Evolutionary conservation across 768 basidiomycete genomes (phyloP).

Genomic region (Lentinula sp.): DNA sequence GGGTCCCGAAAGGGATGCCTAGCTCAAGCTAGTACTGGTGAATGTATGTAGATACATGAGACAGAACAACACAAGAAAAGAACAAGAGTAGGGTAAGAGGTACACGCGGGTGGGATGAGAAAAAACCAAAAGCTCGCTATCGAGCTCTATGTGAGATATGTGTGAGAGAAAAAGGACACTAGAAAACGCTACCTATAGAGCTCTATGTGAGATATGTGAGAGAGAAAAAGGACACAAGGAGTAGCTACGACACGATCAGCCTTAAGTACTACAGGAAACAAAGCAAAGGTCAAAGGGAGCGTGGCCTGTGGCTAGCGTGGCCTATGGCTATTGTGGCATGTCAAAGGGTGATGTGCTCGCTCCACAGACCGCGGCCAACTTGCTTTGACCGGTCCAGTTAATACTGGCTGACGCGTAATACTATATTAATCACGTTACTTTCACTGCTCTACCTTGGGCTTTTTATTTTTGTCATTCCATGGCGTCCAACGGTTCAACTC

Average conservation of each 20-base stretch:
- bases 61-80: background rate
- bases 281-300: too few species aligned
- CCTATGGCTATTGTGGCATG: too few species aligned
- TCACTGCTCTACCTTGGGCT: conserved; percentile 4
- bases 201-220: too few species aligned
- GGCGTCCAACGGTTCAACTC: conserved; percentile 27
- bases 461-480: conserved; percentile 15
- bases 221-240: background rate
- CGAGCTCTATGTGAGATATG: too few species aligned
- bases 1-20: conserved; percentile 1
- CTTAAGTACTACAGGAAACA: background rate
- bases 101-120: too few species aligned
- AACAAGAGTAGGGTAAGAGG: too few species aligned
- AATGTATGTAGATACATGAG: background rate
- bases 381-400: too few species aligned
- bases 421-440: conserved; percentile 11
- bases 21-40: background rate
- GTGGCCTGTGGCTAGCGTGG: background rate
- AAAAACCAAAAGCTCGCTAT: too few species aligned
- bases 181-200: too few species aligned
- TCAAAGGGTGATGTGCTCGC: too few species aligned
- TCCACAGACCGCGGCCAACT: too few species aligned
- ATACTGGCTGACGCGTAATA: too few species aligned
- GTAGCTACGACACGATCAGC: background rate
- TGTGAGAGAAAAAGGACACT: background rate